Evolutionary conservation across 2,329 filamentous ascomycete species (phyloP).

Genomic region (Apiospora marii): DNA sequence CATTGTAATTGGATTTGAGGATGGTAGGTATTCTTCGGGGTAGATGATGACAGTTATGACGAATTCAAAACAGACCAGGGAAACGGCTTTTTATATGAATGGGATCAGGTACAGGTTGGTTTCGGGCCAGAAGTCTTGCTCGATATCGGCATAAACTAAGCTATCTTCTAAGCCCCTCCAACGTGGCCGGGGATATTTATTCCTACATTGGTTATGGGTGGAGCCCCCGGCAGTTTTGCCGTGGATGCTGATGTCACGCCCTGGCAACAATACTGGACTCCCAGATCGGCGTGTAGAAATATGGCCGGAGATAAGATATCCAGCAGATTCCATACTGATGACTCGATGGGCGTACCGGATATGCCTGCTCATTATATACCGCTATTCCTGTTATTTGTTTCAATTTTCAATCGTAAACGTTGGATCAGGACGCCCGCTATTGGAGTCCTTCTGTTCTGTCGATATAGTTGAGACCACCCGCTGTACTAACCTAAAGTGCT

Average conservation of each 20-base stretch:
- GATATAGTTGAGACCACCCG: neutral
- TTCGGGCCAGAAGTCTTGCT: neutral
- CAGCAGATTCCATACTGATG: conserved; percentile 1
- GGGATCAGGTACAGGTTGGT: neutral
- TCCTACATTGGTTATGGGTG: conserved; percentile 28
- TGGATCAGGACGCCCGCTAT: neutral
- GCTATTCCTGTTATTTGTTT: neutral
- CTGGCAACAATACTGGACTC: conserved; percentile 10
- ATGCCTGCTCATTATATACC: neutral
- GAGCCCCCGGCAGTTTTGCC: conserved; percentile 7
- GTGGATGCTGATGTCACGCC: conserved; percentile 24
- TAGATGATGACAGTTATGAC: conserved; percentile 11
- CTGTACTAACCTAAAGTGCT: neutral
- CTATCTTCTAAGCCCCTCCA: conserved; percentile 24
- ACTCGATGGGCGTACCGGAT: conserved; percentile 2
- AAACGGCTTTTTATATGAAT: conserved; percentile 16
- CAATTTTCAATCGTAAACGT: neutral
- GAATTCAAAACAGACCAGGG: conserved; percentile 22
- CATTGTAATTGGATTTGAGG: conserved; percentile 46
- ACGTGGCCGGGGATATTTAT: conserved; percentile 27
- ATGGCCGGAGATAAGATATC: conserved; percentile 18
- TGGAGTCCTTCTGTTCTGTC: neutral
- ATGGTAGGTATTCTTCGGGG: neutral
- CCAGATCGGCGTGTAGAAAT: conserved; percentile 18
- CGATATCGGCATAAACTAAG: conserved; percentile 22